Conservation (phyloP, 2,329 filamentous ascomycete species). For the Colletotrichum sidae region DNA sequence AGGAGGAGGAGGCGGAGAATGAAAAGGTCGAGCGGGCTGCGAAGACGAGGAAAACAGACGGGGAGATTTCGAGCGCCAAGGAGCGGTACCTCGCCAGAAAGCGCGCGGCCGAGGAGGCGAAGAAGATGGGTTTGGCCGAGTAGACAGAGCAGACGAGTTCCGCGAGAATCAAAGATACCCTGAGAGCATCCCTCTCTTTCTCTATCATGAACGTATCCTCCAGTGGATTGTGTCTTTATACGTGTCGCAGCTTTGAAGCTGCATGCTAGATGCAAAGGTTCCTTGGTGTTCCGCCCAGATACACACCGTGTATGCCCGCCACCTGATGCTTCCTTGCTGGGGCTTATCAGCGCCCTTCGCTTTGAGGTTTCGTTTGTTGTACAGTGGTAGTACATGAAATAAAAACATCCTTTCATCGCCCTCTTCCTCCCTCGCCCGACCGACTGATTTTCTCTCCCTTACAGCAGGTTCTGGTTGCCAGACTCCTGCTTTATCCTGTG, state of each 20-base stretch:
- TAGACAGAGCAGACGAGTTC: slow-evolving; percentile 23
- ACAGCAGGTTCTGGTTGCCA: slow-evolving; percentile 41
- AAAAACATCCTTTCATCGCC: not conserved
- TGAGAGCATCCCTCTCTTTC: slow-evolving; percentile 24
- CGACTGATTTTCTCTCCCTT: not conserved
- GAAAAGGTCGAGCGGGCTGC: slow-evolving; percentile 71
- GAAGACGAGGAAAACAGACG: slow-evolving; percentile 83
- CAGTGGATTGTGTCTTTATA: slow-evolving; percentile 14
- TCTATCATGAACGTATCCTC: slow-evolving; percentile 5
- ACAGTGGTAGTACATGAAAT: slow-evolving; percentile 31
- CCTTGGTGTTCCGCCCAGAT: not conserved
- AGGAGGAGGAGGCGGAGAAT: slow-evolving; percentile 73
- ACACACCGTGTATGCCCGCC: not conserved
- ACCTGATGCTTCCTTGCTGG: slow-evolving; percentile 6
- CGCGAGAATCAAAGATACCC: slow-evolving; percentile 43
- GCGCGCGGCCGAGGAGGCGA: slow-evolving; percentile 77
- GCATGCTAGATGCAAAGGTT: not conserved
- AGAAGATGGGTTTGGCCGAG: slow-evolving; percentile 58
- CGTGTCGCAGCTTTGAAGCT: slow-evolving; percentile 12
- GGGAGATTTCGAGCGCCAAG: slow-evolving; percentile 80
- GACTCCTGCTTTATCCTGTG: slow-evolving; percentile 70
- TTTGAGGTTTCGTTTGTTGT: slow-evolving; percentile 16
- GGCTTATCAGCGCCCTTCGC: slow-evolving; percentile 4
- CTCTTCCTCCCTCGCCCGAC: not conserved
- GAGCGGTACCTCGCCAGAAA: slow-evolving; percentile 85